Percentiles rank a stretch among this genome's conserved stretches.
Evolutionary conservation across 2,329 filamentous ascomycete genomes (phyloP).

Genomic region (Zopfia rhizophila): DNA sequence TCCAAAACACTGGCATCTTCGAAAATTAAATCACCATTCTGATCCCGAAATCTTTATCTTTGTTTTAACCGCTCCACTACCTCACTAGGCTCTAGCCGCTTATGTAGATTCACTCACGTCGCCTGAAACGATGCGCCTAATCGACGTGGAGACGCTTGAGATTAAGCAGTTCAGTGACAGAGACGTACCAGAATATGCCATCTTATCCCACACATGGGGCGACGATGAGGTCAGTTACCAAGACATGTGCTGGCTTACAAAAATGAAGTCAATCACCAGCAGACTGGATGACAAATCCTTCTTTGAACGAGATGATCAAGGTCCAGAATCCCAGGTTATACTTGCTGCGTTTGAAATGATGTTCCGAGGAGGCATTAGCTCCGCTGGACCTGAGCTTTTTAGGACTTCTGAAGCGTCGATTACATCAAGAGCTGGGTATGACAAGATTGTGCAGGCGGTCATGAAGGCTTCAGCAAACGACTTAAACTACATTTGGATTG

Average conservation of each 20-base stretch:
- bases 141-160: conserved; percentile 7
- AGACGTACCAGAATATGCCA: conserved; percentile 6
- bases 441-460: conserved; percentile 16
- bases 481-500: too few relatives aligned
- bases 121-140: conserved; percentile 7
- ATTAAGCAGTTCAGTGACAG: conserved; percentile 4
- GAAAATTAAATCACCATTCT: too few relatives aligned
- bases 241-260: conserved; percentile 15
- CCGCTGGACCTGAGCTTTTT: conserved; percentile 5
- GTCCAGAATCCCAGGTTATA: too few relatives aligned
- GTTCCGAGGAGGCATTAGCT: too few relatives aligned
- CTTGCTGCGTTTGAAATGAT: too few relatives aligned
- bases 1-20: too few relatives aligned
- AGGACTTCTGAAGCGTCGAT: conserved; percentile 8
- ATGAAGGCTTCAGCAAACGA: too few relatives aligned
- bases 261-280: not conserved
- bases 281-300: conserved; percentile 5
- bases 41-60: too few relatives aligned
- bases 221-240: conserved; percentile 18
- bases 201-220: conserved; percentile 19
- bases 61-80: too few relatives aligned
- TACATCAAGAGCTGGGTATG: conserved; percentile 8
- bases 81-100: too few relatives aligned
- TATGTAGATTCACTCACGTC: too few relatives aligned
- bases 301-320: too few relatives aligned